Conservation (phyloP, 2,329 filamentous ascomycete species). For the Microascus cirrosus region DNA sequence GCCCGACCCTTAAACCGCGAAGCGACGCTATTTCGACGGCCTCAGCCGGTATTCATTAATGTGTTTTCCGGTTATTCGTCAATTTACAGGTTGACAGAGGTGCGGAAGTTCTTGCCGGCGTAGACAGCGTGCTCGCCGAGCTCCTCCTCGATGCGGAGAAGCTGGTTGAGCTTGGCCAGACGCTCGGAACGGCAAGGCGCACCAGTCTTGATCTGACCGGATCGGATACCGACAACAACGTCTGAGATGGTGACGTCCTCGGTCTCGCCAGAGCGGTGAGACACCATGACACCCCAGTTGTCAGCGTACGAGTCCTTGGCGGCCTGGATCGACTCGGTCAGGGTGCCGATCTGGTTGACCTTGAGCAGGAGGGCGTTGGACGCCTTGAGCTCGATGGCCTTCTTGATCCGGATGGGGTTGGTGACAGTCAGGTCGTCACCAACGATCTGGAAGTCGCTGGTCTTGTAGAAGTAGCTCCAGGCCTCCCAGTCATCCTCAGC, state of each 20-base stretch:
- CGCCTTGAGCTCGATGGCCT: conserved; percentile 97
- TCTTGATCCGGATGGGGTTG: conserved; percentile 98
- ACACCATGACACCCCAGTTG: conserved; percentile 98
- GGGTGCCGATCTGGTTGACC: conserved; percentile 99
- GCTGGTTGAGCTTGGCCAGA: conserved; percentile 99
- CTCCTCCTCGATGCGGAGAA: conserved; percentile 99
- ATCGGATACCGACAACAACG: conserved; percentile 90
- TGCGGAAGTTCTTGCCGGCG: conserved; percentile 88
- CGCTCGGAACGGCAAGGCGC: conserved; percentile 93
- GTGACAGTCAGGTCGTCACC: conserved; percentile 98
- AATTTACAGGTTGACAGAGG: conserved; percentile 71
- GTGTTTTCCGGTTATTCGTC: background rate
- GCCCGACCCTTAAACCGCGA: background rate
- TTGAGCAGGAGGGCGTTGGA: conserved; percentile 97
- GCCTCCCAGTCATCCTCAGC: conserved; percentile 99
- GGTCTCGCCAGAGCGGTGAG: conserved; percentile 97
- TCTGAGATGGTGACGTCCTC: conserved; percentile 99
- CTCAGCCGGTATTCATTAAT: background rate
- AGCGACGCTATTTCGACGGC: background rate
- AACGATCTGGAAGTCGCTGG: conserved; percentile 95
- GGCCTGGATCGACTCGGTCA: conserved; percentile 97
- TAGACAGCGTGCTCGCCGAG: conserved; percentile 85
- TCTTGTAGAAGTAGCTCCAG: conserved; percentile 99
- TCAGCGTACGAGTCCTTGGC: conserved; percentile 97
- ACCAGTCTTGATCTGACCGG: conserved; percentile 98